Evolutionary conservation across 2,329 filamentous ascomycete species (phyloP).

Genomic region (Akanthomyces uredinophilus): DNA sequence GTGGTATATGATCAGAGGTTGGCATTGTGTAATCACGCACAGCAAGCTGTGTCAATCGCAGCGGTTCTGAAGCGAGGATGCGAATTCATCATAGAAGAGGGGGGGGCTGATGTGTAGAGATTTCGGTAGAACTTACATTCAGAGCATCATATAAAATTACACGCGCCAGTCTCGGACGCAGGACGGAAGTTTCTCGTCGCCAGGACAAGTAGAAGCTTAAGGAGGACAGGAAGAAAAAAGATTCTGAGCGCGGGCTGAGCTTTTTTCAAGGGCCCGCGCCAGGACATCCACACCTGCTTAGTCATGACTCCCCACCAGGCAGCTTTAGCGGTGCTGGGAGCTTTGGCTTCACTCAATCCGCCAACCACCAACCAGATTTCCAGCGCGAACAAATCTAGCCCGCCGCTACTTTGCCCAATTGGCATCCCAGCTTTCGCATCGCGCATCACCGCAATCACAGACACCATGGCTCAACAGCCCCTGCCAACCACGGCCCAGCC

Average conservation of each 20-base stretch:
- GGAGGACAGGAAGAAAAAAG: not conserved
- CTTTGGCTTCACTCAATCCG: constrained; percentile 8
- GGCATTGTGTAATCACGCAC: constrained; percentile 40
- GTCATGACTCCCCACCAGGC: constrained; percentile 4
- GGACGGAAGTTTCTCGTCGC: not conserved
- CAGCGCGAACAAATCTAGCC: constrained; percentile 18
- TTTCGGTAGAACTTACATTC: constrained; percentile 31
- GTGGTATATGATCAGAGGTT: constrained; percentile 29
- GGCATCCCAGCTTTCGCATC: constrained; percentile 10
- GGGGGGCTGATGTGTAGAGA: not conserved
- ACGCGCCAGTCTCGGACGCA: constrained; percentile 2
- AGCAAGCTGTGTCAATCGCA: constrained; percentile 44
- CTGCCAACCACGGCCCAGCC: constrained; percentile 52
- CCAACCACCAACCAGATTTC: constrained; percentile 6
- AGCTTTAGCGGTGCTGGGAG: not conserved
- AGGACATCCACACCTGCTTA: constrained; percentile 10
- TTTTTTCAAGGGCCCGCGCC: constrained; percentile 7
- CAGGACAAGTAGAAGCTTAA: constrained; percentile 4
- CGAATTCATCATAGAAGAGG: constrained; percentile 36
- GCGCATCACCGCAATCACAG: constrained; percentile 16
- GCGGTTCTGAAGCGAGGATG: constrained; percentile 45
- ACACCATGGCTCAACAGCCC: constrained; percentile 51
- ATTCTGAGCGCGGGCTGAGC: not conserved
- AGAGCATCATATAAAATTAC: constrained; percentile 25
- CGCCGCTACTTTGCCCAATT: constrained; percentile 23